These are phyloP conservation scores for Dactylorhiza incarnata DNA, from an alignment of 106 monocot genomes.

Conservation along the genomic window DNA sequence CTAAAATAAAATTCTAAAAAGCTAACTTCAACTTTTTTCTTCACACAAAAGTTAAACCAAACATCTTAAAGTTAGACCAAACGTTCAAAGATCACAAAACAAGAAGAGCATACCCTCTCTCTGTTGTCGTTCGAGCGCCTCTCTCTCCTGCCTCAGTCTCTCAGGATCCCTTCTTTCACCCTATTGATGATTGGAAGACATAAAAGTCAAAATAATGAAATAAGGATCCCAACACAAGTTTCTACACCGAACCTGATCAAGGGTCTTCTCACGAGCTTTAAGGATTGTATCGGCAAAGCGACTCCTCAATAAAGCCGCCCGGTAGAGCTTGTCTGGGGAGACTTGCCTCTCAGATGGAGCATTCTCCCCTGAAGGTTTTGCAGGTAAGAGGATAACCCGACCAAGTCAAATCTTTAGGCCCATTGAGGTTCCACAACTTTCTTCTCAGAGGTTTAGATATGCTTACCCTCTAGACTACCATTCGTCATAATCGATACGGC, in stretches of 20 bases:
- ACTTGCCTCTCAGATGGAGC: conserved; percentile 68
- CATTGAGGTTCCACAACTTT: conserved; percentile 15
- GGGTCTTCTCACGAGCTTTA: conserved; percentile 88
- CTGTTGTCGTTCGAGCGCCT: conserved; percentile 73
- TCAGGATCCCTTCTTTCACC: conserved; percentile 71
- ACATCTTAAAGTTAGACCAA: not conserved
- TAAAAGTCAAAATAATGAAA: not conserved
- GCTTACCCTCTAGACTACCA: conserved; percentile 69
- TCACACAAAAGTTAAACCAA: too few relatives aligned
- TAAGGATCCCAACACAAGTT: not conserved
- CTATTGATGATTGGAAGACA: conserved; percentile 18
- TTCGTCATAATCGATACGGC: conserved; percentile 24
- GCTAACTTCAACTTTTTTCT: not conserved
- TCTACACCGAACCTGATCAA: conserved; percentile 55
- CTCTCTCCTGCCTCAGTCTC: conserved; percentile 63
- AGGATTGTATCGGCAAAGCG: conserved; percentile 96
- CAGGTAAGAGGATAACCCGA: conserved; percentile 24
- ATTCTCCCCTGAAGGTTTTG: conserved; percentile 49
- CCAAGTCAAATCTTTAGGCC: conserved; percentile 29
- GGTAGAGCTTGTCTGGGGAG: conserved; percentile 74
- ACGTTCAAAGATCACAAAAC: not conserved
- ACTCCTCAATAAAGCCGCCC: conserved; percentile 66
- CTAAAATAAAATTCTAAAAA: not conserved
- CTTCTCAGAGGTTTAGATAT: conserved; percentile 27
- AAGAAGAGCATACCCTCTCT: conserved; percentile 47